Percentiles rank a stretch among this genome's conserved stretches.
Conservation (phyloP, 176 grass and related monocot genomes). For the bread wheat (Triticum aestivum) region IWGSC_CS_RefSeq_v2.1 NC_057800.1:53639517-53640016, state of each 20-base stretch:
- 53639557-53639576: neutral
- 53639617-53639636: neutral
- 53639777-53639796: neutral
- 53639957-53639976: slow-evolving; percentile 13
- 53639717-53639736: neutral
- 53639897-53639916: neutral
- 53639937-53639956: slow-evolving; percentile 37
- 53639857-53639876: neutral
- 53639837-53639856: neutral
- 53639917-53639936: neutral
- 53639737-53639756: neutral
- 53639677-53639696: neutral
- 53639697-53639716: neutral
- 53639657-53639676: neutral
- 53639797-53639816: neutral
- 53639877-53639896: neutral
- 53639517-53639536: no score
- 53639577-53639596: neutral
- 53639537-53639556: no score
- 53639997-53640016: slow-evolving; percentile 24
- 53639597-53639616: neutral
- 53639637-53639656: no score
- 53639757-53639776: neutral
- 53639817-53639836: neutral
- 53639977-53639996: neutral